Evolutionary conservation across 2,329 filamentous ascomycete species (phyloP).

Genomic region (Diplocarpon mali): DNA sequence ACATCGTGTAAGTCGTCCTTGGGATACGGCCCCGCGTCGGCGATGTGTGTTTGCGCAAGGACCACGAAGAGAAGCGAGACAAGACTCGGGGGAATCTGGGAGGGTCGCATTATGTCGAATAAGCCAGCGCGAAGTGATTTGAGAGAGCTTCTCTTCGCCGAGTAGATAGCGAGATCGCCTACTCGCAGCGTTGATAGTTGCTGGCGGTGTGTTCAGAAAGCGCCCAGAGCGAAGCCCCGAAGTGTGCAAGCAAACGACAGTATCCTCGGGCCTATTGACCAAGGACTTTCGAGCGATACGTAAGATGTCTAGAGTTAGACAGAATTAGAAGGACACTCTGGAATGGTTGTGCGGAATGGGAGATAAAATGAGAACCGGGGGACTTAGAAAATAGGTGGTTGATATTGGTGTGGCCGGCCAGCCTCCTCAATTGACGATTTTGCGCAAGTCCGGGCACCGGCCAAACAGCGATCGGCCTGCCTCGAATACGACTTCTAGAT

Average conservation of each 20-base stretch:
- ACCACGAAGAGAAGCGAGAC: slow-evolving; percentile 30
- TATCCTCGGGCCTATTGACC: slow-evolving; percentile 3
- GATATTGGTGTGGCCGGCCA: slow-evolving; percentile 5
- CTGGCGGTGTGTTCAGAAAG: slow-evolving; percentile 10
- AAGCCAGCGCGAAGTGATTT: slow-evolving; percentile 4
- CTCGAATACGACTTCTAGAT: background rate
- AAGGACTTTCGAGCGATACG: slow-evolving; percentile 4
- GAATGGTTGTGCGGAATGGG: slow-evolving; percentile 16
- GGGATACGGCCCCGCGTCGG: slow-evolving; percentile 38
- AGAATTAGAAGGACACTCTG: slow-evolving; percentile 8
- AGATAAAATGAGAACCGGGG: slow-evolving; percentile 1
- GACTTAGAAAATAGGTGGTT: slow-evolving; percentile 16
- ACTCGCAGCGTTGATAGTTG: background rate
- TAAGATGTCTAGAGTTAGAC: slow-evolving; percentile 5
- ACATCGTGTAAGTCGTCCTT: slow-evolving; percentile 36
- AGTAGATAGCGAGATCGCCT: background rate
- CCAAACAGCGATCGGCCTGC: background rate
- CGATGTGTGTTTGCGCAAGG: slow-evolving; percentile 28
- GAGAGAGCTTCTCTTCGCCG: slow-evolving; percentile 5
- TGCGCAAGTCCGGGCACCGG: background rate
- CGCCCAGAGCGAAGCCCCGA: slow-evolving; percentile 6
- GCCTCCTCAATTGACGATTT: slow-evolving; percentile 2
- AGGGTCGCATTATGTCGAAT: slow-evolving; percentile 29
- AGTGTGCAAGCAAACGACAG: slow-evolving; percentile 14
- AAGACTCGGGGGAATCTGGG: slow-evolving; percentile 22